These are phyloP conservation scores for Hanseniaspora thailandica DNA, from an alignment of 805 yeast species.

Conservation along the genomic window DNA sequence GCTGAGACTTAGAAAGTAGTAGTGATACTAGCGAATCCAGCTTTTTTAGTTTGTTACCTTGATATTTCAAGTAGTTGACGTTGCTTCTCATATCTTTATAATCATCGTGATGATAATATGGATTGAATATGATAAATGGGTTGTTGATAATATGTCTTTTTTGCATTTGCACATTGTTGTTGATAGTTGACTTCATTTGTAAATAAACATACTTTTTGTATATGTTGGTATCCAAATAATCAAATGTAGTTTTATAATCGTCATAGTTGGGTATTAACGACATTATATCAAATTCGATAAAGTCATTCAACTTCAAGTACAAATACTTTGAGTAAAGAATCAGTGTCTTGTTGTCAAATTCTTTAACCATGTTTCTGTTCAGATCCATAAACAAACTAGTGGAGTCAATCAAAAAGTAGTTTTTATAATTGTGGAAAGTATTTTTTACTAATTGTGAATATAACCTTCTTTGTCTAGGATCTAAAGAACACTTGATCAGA, in stretches of 20 bases:
- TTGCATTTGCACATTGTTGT: slow-evolving; percentile 71
- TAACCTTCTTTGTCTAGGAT: slow-evolving; percentile 50
- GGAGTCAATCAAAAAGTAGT: slow-evolving; percentile 36
- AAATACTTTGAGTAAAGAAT: slow-evolving; percentile 6
- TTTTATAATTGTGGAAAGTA: slow-evolving; percentile 37
- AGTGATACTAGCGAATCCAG: slow-evolving; percentile 49
- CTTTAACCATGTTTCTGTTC: slow-evolving; percentile 28
- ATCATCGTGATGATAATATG: slow-evolving; percentile 42
- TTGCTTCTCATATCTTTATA: slow-evolving; percentile 28
- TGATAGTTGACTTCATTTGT: slow-evolving; percentile 39
- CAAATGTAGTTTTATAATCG: slow-evolving; percentile 14
- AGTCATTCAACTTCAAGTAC: slow-evolving; percentile 23
- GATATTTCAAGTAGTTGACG: slow-evolving; percentile 37
- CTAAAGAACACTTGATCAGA: slow-evolving; percentile 58
- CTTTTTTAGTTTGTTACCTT: slow-evolving; percentile 57
- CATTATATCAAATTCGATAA: slow-evolving; percentile 34
- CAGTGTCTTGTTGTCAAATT: slow-evolving; percentile 12
- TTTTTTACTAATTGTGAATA: slow-evolving; percentile 32
- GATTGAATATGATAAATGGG: slow-evolving; percentile 73
- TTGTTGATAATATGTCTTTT: slow-evolving; percentile 74
- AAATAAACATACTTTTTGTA: slow-evolving; percentile 28
- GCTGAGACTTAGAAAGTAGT: slow-evolving; percentile 38
- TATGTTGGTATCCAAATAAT: slow-evolving; percentile 22
- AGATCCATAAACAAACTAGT: slow-evolving; percentile 41
- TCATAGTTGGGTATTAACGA: slow-evolving; percentile 22